Base-by-base conservation (phyloP, 495 filamentous ascomycete species). In the Monascus purpureus region DNA sequence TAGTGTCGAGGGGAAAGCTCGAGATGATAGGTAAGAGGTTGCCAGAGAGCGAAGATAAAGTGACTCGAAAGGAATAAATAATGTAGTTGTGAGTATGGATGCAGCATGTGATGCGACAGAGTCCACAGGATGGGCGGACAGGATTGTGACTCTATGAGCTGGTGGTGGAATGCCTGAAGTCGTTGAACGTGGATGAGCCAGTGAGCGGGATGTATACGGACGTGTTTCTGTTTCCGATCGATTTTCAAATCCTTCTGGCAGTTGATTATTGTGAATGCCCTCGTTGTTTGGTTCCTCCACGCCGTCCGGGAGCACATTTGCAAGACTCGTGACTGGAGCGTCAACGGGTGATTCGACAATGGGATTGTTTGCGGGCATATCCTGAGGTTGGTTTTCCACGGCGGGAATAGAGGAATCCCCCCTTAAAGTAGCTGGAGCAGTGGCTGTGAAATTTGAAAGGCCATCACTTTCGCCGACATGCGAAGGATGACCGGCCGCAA, bases 31-130 rank as follows among this genome's bases (percentile, higher is more conserved):
- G 38, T 61, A 70, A 0, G 56, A 47, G 4, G 51, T 39, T 1
- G 65, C 58, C 2, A 70, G 41, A 8, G 66, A 61, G 6, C 67
- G 59, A 7, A 67, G 52, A 28, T 55, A 62, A 8, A 68, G 46
- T 6, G 60, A 53, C 43, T 69, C 65, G 34, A 71, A 42, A 0
- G 67, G 65, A 12, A 61, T 42, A 13, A 67, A 59, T 8, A 68
- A 43, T 8, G 65, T 42, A 14, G 41, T 45, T 4, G 56, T 61
- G 24, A 67, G 46, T 23, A 61, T 46, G 13, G 54, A 49, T 6
- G 67, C 52, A 12, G 68, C 49, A 26, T 63, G 57, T 1, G 55
- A 57, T 13, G 62, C 55, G 13, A 70, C 42, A 3, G 56, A 60
- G 37, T 64, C 56, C 4, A 63, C 54, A 2, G 59, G 55, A 28